phyloP scores from a whole-genome alignment of 192 early-diverging fungal genomes.

The Coemansia sp. region DNA sequence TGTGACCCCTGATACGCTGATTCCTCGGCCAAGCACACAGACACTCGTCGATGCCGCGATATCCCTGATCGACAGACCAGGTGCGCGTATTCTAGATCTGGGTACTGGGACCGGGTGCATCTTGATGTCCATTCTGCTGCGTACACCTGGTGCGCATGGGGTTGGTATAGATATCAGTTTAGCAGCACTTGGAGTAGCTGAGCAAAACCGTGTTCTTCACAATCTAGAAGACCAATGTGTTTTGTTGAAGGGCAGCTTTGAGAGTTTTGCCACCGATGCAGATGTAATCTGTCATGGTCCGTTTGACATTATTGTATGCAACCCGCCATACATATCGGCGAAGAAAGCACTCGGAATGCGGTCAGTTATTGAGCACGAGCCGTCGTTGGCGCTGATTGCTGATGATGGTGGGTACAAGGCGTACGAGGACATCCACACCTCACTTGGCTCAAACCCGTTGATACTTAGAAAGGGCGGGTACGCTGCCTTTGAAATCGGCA shows the following conservation, averaged over 20 bases:
- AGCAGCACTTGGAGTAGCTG: constrained; percentile 55
- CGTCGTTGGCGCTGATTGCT: constrained; percentile 62
- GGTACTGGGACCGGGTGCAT: constrained; percentile 77
- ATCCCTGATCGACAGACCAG: neutral
- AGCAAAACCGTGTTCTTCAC: constrained; percentile 48
- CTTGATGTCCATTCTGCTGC: constrained; percentile 57
- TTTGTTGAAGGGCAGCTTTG: constrained; percentile 51
- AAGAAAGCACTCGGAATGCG: constrained; percentile 32
- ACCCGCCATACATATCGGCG: constrained; percentile 67
- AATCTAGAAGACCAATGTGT: constrained; percentile 22
- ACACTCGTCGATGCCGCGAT: constrained; percentile 58
- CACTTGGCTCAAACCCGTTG: constrained; percentile 22
- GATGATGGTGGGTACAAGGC: constrained; percentile 62
- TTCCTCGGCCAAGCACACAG: constrained; percentile 69
- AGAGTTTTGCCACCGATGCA: constrained; percentile 28
- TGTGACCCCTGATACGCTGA: constrained; percentile 64
- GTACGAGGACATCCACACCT: constrained; percentile 49
- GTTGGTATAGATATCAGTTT: constrained; percentile 67
- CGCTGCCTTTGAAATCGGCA: constrained; percentile 60
- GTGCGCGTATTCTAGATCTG: constrained; percentile 62
- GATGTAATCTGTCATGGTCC: constrained; percentile 16
- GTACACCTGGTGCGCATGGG: constrained; percentile 33
- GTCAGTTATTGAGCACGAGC: constrained; percentile 56
- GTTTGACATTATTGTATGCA: constrained; percentile 67
- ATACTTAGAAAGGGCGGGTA: constrained; percentile 30